These are phyloP conservation scores for Thymus quinquecostatus DNA, from an alignment of 257 asterid species.

Conservation along the genomic window DNA sequence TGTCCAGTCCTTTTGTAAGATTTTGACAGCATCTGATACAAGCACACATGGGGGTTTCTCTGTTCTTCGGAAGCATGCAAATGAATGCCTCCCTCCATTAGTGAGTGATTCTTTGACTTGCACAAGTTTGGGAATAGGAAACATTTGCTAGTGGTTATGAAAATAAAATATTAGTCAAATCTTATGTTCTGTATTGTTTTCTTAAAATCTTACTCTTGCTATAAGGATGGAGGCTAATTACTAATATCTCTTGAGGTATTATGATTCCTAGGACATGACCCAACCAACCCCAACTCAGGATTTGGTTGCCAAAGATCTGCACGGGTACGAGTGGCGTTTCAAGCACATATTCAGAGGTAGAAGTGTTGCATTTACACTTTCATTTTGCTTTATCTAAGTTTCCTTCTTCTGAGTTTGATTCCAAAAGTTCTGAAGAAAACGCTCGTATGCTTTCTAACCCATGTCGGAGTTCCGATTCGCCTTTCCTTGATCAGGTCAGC, in stretches of 20 bases:
- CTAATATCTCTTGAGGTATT: conserved; percentile 21
- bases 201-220: neutral
- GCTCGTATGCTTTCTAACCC: neutral
- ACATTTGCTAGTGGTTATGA: neutral
- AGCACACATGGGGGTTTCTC: conserved; percentile 97
- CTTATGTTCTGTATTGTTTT: conserved; percentile 2
- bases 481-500: conserved; percentile 61
- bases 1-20: conserved; percentile 69
- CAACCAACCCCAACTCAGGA: conserved; percentile 84
- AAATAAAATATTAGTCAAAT: neutral
- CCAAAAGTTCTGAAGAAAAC: neutral
- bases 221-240: neutral
- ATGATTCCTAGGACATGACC: conserved; percentile 65
- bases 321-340: conserved; percentile 90
- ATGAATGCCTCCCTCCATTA: conserved; percentile 82
- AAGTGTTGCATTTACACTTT: neutral
- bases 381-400: neutral
- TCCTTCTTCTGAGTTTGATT: neutral
- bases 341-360: conserved; percentile 89
- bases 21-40: conserved; percentile 88
- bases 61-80: conserved; percentile 88
- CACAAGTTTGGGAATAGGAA: neutral
- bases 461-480: neutral
- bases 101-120: conserved; percentile 38
- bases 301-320: conserved; percentile 80